Evolutionary conservation across 768 basidiomycete genomes (phyloP), one percentile per base, ranked within the genome.

Genomic region (Mycena haematopus): DNA sequence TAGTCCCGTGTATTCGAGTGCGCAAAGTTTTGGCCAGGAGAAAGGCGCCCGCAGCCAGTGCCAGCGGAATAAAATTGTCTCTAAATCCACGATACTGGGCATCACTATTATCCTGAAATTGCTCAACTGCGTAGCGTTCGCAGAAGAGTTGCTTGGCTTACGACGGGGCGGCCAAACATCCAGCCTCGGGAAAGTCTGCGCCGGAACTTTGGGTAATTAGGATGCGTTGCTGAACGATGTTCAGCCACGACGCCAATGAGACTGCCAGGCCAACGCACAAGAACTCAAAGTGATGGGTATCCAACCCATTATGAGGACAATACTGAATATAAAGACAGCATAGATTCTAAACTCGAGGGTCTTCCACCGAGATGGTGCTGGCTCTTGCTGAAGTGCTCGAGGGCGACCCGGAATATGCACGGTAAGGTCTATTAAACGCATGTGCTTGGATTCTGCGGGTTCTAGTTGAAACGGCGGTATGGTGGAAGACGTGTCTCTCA

Each of bases 11-110:
- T n/a, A 67, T 22, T 56, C 73, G 77, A 61, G 74, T 77, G 65
- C 85, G 86, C n/a, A 85, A 29, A 25, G 73, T 78, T 69, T 90
- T 89, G 53, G 85, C 65, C 24, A 75, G 64, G 21, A 95, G 76
- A 72, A 90, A 91, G n/a, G 81, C 68, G 27, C 76, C 60, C 17
- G 80, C 79, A 14, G 79, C 77, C 33, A 75, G 65, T 19, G 80
- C 69, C 5, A 99, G 82, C 6, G 87, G 74, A 6, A 89, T 85
- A 49, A 98, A 72, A 72, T 95, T 93, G 68, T 83, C 80, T 40
- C 97, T 86, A 75, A 99, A 97, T 3, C 87, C 84, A 25, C 90
- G 90, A 72, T 95, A 98, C 78, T 99, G 97, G 0, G 82, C 78
- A 70, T 99, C 97, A 65, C 92, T 94, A 71, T 90, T 92, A 75